phyloP scores from a whole-genome alignment of 441 rosid genomes.

The Jatropha podagrica region DNA sequence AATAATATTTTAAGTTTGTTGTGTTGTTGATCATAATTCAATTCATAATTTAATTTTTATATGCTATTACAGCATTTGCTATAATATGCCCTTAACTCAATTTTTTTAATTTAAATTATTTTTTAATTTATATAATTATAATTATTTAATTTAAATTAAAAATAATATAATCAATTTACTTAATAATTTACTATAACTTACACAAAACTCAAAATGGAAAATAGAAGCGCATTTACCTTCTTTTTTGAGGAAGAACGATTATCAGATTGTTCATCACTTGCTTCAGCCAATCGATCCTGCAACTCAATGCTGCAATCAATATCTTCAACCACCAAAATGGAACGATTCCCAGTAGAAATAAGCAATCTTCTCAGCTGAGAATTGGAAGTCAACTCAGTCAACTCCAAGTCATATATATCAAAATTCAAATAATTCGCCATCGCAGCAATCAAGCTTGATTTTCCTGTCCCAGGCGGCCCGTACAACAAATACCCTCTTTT shows the following conservation, averaged over 20 bases:
- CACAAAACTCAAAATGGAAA: no score
- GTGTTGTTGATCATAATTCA: no score
- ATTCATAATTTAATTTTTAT: no score
- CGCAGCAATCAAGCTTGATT: slow-evolving; percentile 77
- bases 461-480: slow-evolving; percentile 61
- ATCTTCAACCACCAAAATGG: slow-evolving; percentile 71
- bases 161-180: no score
- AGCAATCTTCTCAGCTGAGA: slow-evolving; percentile 47
- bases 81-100: no score
- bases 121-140: no score
- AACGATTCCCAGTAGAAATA: slow-evolving; percentile 58
- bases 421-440: slow-evolving; percentile 72
- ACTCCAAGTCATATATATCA: slow-evolving; percentile 66
- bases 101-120: no score
- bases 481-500: slow-evolving; percentile 41
- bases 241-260: background rate
- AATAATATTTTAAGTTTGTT: no score
- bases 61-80: no score
- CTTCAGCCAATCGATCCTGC: slow-evolving; percentile 37
- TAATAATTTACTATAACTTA: no score
- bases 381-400: slow-evolving; percentile 39
- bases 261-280: background rate
- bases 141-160: no score
- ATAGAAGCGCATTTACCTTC: slow-evolving; percentile 15
- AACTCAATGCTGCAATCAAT: slow-evolving; percentile 65